phyloP scores from a whole-genome alignment of 192 early-diverging fungal species.

The Backusella parvicylindrica region DNA sequence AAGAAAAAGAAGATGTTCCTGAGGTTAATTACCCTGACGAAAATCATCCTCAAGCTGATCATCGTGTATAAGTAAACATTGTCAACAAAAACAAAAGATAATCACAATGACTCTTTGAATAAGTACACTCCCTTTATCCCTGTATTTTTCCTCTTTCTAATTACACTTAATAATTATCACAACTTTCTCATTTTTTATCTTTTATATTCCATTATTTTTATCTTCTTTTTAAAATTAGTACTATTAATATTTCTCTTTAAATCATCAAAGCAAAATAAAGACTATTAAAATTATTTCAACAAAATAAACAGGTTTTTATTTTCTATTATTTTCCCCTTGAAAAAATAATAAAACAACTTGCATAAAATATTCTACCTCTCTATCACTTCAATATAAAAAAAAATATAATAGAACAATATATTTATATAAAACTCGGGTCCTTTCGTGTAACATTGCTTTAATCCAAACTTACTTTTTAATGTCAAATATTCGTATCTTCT shows the following conservation, averaged over 20 bases:
- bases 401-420: background rate
- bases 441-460: background rate
- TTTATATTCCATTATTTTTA: background rate
- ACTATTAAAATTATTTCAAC: background rate
- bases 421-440: background rate
- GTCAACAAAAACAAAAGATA: background rate
- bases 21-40: background rate
- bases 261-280: background rate
- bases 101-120: background rate
- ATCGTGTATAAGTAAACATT: background rate
- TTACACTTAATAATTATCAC: background rate
- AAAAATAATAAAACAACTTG: background rate
- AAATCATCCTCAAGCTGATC: background rate
- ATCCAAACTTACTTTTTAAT: background rate
- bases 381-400: background rate
- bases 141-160: background rate
- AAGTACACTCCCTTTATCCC: background rate
- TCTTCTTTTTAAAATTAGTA: background rate
- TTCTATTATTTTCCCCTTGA: background rate
- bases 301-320: background rate
- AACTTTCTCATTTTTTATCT: background rate
- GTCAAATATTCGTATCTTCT: background rate
- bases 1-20: background rate
- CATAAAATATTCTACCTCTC: background rate
- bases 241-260: background rate